Evolutionary conservation across 2,329 filamentous ascomycete species (phyloP), one percentile per base, ranked within the genome.

Genomic region (Dactylella cylindrospora): DNA sequence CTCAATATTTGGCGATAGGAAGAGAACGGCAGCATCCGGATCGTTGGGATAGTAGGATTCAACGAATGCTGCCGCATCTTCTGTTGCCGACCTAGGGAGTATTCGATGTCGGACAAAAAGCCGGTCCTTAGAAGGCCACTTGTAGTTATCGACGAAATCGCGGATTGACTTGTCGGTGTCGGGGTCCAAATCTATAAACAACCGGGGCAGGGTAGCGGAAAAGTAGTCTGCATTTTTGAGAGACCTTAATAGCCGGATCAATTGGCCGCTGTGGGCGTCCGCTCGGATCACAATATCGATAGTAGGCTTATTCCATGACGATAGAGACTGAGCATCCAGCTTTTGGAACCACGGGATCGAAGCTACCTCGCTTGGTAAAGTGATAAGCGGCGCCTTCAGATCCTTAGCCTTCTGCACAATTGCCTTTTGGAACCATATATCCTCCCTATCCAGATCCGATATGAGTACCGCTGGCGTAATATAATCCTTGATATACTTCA

Each of bases 201-300:
- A 76, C 64, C 86, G 83, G 2, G 90, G 90, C 1, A 80, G 74
- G 1, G 79, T 76, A 33, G 85, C 76, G 0, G 85, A 84, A 39
- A 82, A 79, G 70, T 90, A 91, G 70, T 96, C 89, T 3, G 88
- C 88, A 5, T 76, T 75, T 64, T 80, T 77, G 20, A 98, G 77
- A 3, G 90, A 95, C 60, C 80, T 80, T 3, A 98, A 79, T 25
- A 96, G 77, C 51, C 88, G 80, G 44, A 88, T 80, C 23, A 96
- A 72, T 44, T 84, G 86, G 8, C 88, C 90, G 2, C 87, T 84
- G 15, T 85, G 84, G 6, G 79, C 78, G 2, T 82, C 75, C 1
- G 87, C 88, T 59, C 94, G 88, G 6, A 97, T 81, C 9, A 96
- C 72, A 47, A 98, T 87, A 66, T 97, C 89, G 64, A 97, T 78